Percentiles rank a stretch among this genome's conserved stretches.
Conservation (phyloP, 768 basidiomycete species). For the Rhizopogon sp. region DNA sequence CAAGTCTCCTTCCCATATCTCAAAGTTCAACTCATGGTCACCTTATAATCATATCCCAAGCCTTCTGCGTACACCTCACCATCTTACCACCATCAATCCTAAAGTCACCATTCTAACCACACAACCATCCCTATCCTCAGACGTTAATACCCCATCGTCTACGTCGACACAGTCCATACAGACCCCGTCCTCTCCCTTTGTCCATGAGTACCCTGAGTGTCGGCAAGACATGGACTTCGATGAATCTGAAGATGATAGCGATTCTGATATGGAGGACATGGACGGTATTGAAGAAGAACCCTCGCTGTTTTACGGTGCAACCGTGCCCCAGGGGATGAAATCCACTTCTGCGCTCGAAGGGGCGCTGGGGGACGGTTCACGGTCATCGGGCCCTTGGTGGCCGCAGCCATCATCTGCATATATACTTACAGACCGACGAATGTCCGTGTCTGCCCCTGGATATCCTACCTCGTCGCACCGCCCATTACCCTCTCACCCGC, state of each 20-base stretch:
- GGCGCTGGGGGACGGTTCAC: constrained; percentile 21
- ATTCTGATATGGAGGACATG: constrained; percentile 31
- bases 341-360: constrained; percentile 29
- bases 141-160: constrained; percentile 27
- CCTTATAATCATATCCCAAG: constrained; percentile 8
- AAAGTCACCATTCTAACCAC: constrained; percentile 22
- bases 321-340: constrained; percentile 20
- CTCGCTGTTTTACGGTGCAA: constrained; percentile 17
- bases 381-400: constrained; percentile 9
- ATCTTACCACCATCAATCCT: constrained; percentile 19
- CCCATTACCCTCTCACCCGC: constrained; percentile 5
- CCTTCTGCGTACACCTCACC: constrained; percentile 10
- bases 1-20: constrained; percentile 8
- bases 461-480: constrained; percentile 21
- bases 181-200: constrained; percentile 27
- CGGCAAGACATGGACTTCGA: constrained; percentile 22
- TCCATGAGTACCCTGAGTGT: constrained; percentile 5
- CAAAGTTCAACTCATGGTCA: constrained; percentile 16
- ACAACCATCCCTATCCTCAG: constrained; percentile 17
- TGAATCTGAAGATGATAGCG: constrained; percentile 28
- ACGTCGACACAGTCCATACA: constrained; percentile 26
- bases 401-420: constrained; percentile 5
- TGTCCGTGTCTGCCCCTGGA: constrained; percentile 28
- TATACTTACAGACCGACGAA: constrained; percentile 16
- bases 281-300: constrained; percentile 21